phyloP scores from a whole-genome alignment of 2,329 filamentous ascomycete genomes.

The Capronia coronata region DNA sequence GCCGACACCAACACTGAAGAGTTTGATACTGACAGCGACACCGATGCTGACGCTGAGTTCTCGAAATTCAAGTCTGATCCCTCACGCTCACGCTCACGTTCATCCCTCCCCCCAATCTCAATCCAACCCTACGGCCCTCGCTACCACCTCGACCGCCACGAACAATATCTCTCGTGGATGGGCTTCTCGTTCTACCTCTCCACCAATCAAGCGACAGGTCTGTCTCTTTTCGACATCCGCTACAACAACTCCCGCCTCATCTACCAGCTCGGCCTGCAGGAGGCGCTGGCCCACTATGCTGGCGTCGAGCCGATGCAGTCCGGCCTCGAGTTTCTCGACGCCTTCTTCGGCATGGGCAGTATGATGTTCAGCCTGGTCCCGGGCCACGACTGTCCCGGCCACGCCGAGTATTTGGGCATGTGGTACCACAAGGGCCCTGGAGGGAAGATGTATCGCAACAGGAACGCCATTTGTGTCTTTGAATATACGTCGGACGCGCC shows the following conservation, averaged over 20 bases:
- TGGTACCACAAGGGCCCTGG: conserved; percentile 19
- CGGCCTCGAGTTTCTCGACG: conserved; percentile 32
- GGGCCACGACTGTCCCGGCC: conserved; percentile 30
- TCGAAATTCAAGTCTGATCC: too few relatives aligned
- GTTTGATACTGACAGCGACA: too few relatives aligned
- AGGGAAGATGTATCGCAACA: conserved; percentile 25
- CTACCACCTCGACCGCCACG: conserved; percentile 39
- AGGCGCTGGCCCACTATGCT: conserved; percentile 50
- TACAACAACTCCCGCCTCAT: conserved; percentile 48
- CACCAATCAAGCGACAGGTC: conserved; percentile 41
- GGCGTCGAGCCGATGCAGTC: conserved; percentile 31
- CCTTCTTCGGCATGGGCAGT: conserved; percentile 32
- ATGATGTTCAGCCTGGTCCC: conserved; percentile 30
- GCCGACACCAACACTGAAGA: too few relatives aligned
- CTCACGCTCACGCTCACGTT: too few relatives aligned
- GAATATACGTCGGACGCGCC: conserved; percentile 29
- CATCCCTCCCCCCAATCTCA: conserved; percentile 28
- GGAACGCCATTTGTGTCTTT: conserved; percentile 35
- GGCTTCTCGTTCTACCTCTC: conserved; percentile 49
- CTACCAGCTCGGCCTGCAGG: conserved; percentile 50
- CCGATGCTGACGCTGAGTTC: too few relatives aligned
- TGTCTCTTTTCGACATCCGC: conserved; percentile 46
- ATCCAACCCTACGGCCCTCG: conserved; percentile 37
- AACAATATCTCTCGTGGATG: conserved; percentile 49
- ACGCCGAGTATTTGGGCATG: conserved; percentile 30